Conservation (phyloP, 257 asterid species). For the Haberlea rhodopensis region DNA sequence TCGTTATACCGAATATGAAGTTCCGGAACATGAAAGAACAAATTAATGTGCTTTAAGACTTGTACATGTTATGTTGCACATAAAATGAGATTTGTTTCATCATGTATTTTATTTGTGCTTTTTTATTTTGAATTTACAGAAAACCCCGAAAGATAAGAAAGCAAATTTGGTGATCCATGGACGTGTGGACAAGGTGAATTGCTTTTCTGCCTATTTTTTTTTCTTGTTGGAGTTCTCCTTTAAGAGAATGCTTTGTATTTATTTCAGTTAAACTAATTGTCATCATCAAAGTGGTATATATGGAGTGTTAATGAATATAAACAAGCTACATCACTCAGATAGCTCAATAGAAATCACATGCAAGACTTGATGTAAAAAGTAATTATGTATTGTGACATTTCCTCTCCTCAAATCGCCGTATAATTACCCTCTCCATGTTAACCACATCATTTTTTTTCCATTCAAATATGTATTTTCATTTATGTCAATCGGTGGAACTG, state of each 20-base stretch:
- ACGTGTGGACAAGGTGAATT: conserved; percentile 76
- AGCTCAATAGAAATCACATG: conserved; percentile 11
- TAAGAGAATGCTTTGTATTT: conserved; percentile 14
- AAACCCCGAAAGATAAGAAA: conserved; percentile 98
- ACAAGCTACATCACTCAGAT: conserved; percentile 6
- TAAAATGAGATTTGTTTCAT: conserved; percentile 26
- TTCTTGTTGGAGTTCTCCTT: conserved; percentile 1
- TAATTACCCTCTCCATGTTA: not conserved
- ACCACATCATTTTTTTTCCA: conserved; percentile 7
- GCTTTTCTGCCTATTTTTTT: conserved; percentile 1
- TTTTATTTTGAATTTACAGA: conserved; percentile 49
- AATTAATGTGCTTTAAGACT: conserved; percentile 9
- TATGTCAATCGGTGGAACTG: conserved; percentile 12
- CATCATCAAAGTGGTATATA: not conserved
- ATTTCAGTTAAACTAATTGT: conserved; percentile 12
- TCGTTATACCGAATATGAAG: conserved; percentile 9
- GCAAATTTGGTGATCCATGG: conserved; percentile 89
- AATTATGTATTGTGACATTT: not conserved
- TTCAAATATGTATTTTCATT: conserved; percentile 10
- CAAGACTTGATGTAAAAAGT: not conserved
- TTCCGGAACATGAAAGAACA: conserved; percentile 14
- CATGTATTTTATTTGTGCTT: conserved; percentile 6
- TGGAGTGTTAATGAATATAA: conserved; percentile 8
- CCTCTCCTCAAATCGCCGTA: not conserved
- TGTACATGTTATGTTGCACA: not conserved